These are phyloP conservation scores for Violaceomyces palustris DNA, from an alignment of 1,284 basidiomycete species.

Conservation along the genomic window DNA sequence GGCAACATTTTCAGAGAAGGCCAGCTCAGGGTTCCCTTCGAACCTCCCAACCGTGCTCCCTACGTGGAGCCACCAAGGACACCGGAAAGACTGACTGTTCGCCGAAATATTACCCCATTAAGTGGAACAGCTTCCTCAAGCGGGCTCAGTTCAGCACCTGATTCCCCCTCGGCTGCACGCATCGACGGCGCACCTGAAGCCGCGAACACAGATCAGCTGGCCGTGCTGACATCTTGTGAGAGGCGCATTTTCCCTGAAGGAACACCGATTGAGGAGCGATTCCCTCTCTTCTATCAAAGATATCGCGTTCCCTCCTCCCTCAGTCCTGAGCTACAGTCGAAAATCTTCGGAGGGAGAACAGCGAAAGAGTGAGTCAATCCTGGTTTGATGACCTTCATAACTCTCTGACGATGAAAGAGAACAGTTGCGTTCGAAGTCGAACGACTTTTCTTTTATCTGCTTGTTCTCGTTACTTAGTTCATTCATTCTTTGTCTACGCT, in stretches of 20 bases:
- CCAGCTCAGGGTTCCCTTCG: no score
- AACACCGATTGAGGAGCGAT: conserved; percentile 12
- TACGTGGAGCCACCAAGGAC: no score
- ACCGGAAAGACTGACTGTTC: no score
- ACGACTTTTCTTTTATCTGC: conserved; percentile 1
- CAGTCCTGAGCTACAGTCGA: conserved; percentile 13
- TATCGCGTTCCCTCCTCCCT: conserved; percentile 24
- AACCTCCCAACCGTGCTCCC: no score
- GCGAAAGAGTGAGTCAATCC: no score
- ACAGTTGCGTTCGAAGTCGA: conserved; percentile 7
- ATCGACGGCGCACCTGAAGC: conserved; percentile 5
- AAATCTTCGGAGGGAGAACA: conserved; percentile 12
- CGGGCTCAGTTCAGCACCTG: no score
- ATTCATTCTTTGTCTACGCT: no score
- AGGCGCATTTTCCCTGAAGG: conserved; percentile 7
- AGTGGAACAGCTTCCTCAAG: conserved; percentile 8
- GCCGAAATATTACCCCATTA: conserved; percentile 9
- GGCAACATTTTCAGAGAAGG: no score
- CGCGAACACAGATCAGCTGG: neutral
- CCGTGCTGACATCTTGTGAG: neutral
- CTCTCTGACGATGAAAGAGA: conserved; percentile 4
- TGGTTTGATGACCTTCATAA: no score
- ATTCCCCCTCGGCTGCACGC: no score
- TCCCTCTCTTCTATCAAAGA: conserved; percentile 20
- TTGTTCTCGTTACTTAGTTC: no score